Conservation (phyloP, 2,329 filamentous ascomycete genomes). For the Aspergillus brasiliensis region DNA sequence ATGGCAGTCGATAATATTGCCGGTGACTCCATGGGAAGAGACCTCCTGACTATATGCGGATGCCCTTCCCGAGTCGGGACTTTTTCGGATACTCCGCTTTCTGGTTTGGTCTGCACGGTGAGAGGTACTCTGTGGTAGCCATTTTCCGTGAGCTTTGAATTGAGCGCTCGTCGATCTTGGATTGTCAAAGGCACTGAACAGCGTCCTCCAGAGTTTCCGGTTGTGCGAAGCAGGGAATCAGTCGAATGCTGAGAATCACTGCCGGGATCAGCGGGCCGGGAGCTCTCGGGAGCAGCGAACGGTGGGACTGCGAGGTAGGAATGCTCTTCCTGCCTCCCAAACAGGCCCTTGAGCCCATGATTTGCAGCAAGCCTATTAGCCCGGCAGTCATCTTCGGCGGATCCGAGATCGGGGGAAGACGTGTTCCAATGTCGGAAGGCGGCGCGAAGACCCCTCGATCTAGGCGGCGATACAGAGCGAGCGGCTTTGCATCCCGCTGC, state of each 20-base stretch:
- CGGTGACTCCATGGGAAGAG: constrained; percentile 22
- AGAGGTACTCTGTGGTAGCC: constrained; percentile 31
- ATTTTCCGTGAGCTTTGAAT: constrained; percentile 29
- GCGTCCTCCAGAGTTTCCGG: constrained; percentile 13
- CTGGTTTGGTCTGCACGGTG: constrained; percentile 29
- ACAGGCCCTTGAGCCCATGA: background rate
- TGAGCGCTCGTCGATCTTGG: constrained; percentile 41
- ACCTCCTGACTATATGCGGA: constrained; percentile 8
- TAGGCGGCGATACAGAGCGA: constrained; percentile 41
- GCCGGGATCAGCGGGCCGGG: constrained; percentile 1
- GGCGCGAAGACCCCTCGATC: constrained; percentile 39
- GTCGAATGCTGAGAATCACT: background rate
- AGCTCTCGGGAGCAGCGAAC: constrained; percentile 4
- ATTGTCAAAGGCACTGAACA: constrained; percentile 31
- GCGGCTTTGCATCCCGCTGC: constrained; percentile 30
- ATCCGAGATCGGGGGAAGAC: constrained; percentile 24
- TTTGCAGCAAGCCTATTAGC: background rate
- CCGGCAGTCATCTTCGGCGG: constrained; percentile 4
- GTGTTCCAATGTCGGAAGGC: constrained; percentile 40
- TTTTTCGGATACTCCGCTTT: constrained; percentile 3
- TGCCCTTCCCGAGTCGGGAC: constrained; percentile 18
- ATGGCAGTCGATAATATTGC: constrained; percentile 24
- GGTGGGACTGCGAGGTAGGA: constrained; percentile 11
- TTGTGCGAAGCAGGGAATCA: constrained; percentile 18
- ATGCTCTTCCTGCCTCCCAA: constrained; percentile 7